These are phyloP conservation scores for Trypanosoma caninum DNA, from an alignment of 208 protist species.

Conservation along the genomic window DNA sequence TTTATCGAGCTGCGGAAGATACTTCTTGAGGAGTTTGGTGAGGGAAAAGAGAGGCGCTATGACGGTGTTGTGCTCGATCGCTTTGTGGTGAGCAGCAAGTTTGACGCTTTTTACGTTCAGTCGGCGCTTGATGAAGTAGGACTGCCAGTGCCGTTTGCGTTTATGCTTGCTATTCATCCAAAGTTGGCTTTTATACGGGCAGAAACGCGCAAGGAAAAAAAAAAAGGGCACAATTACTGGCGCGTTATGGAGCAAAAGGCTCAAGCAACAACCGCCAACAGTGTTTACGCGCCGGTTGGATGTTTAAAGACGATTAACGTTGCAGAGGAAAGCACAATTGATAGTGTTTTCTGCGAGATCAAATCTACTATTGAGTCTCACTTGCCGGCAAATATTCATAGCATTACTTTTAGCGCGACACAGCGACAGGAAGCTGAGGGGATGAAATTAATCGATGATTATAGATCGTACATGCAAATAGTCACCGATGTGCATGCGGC, in stretches of 20 bases:
- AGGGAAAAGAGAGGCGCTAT: conserved; percentile 40
- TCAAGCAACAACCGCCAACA: conserved; percentile 51
- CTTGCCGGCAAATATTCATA: conserved; percentile 17
- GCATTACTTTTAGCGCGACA: conserved; percentile 12
- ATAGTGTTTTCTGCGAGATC: conserved; percentile 45
- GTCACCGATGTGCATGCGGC: conserved; percentile 52
- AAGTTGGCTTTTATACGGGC: conserved; percentile 60
- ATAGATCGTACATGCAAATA: conserved; percentile 53
- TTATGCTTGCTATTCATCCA: conserved; percentile 71
- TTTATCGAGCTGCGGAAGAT: conserved; percentile 61
- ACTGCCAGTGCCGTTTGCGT: conserved; percentile 67
- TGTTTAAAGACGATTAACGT: conserved; percentile 47
- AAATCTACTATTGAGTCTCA: conserved; percentile 41
- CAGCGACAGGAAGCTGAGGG: conserved; percentile 17
- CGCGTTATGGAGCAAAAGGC: conserved; percentile 71
- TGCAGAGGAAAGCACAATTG: conserved; percentile 31
- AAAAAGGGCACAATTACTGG: conserved; percentile 41
- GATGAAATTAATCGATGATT: conserved; percentile 51
- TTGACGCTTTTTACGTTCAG: conserved; percentile 85
- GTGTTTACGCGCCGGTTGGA: conserved; percentile 55
- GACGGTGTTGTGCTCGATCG: conserved; percentile 82
- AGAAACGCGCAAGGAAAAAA: conserved; percentile 45
- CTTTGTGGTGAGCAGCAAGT: conserved; percentile 73
- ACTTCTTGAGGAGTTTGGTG: conserved; percentile 63
- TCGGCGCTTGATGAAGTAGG: conserved; percentile 39